These are phyloP conservation scores for Fraxinus baroniana DNA, from an alignment of 305 asterid genomes.

Conservation along the genomic window DNA sequence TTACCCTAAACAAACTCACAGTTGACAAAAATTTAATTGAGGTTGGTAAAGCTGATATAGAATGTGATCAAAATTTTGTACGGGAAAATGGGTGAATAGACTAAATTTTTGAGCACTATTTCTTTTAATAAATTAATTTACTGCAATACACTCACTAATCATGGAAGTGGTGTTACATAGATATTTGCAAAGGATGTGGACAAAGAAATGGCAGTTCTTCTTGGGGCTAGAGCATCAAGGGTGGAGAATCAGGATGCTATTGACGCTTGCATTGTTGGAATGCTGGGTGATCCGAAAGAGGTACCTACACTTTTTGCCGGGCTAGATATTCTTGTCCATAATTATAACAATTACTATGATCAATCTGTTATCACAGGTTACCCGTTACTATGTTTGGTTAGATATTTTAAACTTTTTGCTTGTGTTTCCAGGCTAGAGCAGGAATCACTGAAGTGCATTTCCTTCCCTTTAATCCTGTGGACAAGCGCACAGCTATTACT, in stretches of 20 bases:
- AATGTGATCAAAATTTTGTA: neutral
- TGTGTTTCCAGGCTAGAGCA: conserved; percentile 45
- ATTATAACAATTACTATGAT: neutral
- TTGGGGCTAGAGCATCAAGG: conserved; percentile 85
- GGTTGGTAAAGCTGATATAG: conserved; percentile 36
- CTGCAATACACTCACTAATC: neutral
- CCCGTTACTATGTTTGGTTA: neutral
- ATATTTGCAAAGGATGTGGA: conserved; percentile 58
- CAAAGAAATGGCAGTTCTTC: conserved; percentile 56
- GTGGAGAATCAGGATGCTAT: conserved; percentile 95
- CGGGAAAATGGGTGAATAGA: neutral
- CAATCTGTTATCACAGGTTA: neutral
- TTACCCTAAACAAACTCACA: conserved; percentile 56
- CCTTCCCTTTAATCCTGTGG: conserved; percentile 55
- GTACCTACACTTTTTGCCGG: conserved; percentile 25
- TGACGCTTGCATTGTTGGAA: conserved; percentile 85
- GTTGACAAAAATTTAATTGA: conserved; percentile 49
- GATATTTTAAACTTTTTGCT: neutral
- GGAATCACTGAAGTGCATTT: conserved; percentile 56
- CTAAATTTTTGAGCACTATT: neutral
- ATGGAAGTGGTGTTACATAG: conserved; percentile 19
- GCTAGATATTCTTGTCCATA: neutral
- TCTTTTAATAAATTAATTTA: neutral
- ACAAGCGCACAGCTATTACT: conserved; percentile 55
- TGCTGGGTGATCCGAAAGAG: conserved; percentile 86